These are phyloP conservation scores for Groenewaldozyma sp. DNA, from an alignment of 1,139 yeast species.

Conservation along the genomic window DNA sequence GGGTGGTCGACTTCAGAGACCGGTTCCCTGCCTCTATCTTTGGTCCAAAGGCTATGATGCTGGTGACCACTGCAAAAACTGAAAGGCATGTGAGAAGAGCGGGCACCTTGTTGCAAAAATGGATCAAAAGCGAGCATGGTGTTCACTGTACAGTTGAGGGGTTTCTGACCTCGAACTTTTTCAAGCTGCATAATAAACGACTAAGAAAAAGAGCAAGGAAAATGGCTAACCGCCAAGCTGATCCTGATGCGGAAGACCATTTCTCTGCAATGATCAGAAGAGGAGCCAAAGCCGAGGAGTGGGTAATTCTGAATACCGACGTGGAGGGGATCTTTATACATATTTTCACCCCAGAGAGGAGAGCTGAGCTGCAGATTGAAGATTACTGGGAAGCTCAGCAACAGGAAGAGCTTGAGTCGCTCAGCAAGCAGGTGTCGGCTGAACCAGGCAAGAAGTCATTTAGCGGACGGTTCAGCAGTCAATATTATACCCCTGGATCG, in stretches of 20 bases:
- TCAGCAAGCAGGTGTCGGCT: neutral
- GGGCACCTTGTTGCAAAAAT: conserved; percentile 45
- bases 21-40: conserved; percentile 36
- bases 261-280: conserved; percentile 13
- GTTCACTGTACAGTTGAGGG: conserved; percentile 60
- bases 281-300: conserved; percentile 26
- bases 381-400: conserved; percentile 39
- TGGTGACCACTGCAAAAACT: conserved; percentile 72
- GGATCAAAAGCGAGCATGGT: conserved; percentile 37
- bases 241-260: conserved; percentile 7
- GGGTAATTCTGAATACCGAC: conserved; percentile 73
- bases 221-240: conserved; percentile 17
- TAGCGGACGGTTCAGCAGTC: neutral
- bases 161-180: conserved; percentile 48
- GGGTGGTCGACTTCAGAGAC: conserved; percentile 48
- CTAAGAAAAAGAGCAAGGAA: conserved; percentile 48
- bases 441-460: neutral
- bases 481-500: neutral
- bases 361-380: conserved; percentile 62
- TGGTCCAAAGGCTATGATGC: conserved; percentile 38
- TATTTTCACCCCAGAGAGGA: conserved; percentile 58
- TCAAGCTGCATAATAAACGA: conserved; percentile 54
- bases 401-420: conserved; percentile 5
- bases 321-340: conserved; percentile 60
- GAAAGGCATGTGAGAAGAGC: conserved; percentile 69